phyloP scores from a whole-genome alignment of 495 filamentous ascomycete species.

The Aspergillus steynii region DNA sequence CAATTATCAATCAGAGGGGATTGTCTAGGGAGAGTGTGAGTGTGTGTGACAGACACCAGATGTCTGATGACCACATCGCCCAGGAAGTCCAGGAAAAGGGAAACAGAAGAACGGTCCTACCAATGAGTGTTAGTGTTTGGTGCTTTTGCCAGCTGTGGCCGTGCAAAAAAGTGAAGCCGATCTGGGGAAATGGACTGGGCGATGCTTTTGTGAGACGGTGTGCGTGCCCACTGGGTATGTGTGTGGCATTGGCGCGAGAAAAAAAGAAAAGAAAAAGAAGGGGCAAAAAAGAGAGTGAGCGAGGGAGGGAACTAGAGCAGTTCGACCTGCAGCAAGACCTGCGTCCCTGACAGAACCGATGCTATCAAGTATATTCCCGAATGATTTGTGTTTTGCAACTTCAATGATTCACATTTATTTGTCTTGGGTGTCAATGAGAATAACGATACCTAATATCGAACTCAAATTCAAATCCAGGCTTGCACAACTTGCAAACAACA shows the following conservation, averaged over 20 bases:
- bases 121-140: slow-evolving; percentile 11
- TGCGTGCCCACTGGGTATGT: slow-evolving; percentile 25
- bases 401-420: no score
- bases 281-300: no score
- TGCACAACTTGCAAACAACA: background rate
- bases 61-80: slow-evolving; percentile 17
- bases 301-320: background rate
- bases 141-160: slow-evolving; percentile 15
- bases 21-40: background rate
- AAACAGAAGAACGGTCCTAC: slow-evolving; percentile 2
- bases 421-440: no score
- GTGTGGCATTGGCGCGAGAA: slow-evolving; percentile 26
- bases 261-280: slow-evolving; percentile 6
- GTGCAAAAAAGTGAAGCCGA: slow-evolving; percentile 15
- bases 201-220: slow-evolving; percentile 19
- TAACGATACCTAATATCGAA: no score
- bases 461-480: no score
- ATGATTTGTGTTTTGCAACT: background rate
- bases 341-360: slow-evolving; percentile 22
- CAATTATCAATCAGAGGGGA: background rate
- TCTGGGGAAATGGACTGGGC: slow-evolving; percentile 24
- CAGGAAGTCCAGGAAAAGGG: background rate
- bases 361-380: slow-evolving; percentile 18
- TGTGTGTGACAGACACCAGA: slow-evolving; percentile 7
- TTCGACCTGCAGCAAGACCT: slow-evolving; percentile 17